phyloP scores from a whole-genome alignment of 305 asterid genomes.

The Plantago lanceolata region DNA sequence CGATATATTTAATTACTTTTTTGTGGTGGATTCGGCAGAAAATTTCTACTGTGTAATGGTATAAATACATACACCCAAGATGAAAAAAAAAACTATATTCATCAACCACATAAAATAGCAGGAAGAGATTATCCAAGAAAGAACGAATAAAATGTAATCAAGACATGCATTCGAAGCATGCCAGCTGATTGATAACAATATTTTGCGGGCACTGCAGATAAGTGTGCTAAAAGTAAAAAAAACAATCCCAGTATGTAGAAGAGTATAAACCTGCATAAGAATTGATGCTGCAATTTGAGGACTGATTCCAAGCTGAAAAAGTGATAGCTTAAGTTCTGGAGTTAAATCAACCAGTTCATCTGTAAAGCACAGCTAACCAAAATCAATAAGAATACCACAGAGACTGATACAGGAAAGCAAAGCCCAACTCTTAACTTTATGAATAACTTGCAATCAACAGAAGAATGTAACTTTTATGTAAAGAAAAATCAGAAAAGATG shows the following conservation, averaged over 20 bases:
- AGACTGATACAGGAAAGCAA: not conserved
- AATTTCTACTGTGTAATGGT: not conserved
- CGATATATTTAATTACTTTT: too few species aligned
- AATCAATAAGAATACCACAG: slow-evolving; percentile 7
- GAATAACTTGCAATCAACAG: not conserved
- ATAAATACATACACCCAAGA: not conserved
- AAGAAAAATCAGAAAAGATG: not conserved
- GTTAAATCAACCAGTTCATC: slow-evolving; percentile 83
- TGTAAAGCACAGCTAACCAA: slow-evolving; percentile 33
- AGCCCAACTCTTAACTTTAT: not conserved
- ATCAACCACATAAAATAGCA: not conserved
- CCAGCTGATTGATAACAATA: slow-evolving; percentile 1
- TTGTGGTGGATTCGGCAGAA: too few species aligned
- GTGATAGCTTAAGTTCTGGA: slow-evolving; percentile 87
- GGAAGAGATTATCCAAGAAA: too few species aligned
- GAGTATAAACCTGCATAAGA: slow-evolving; percentile 73
- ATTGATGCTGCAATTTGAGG: slow-evolving; percentile 97
- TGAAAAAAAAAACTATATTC: not conserved
- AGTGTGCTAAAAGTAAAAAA: not conserved
- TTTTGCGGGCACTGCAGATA: slow-evolving; percentile 2
- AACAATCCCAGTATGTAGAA: slow-evolving; percentile 16
- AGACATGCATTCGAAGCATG: too few species aligned
- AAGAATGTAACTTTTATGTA: not conserved
- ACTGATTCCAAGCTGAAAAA: slow-evolving; percentile 95
- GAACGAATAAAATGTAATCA: too few species aligned